phyloP scores from a whole-genome alignment of 768 basidiomycete genomes.

The Zangia roseola region DNA sequence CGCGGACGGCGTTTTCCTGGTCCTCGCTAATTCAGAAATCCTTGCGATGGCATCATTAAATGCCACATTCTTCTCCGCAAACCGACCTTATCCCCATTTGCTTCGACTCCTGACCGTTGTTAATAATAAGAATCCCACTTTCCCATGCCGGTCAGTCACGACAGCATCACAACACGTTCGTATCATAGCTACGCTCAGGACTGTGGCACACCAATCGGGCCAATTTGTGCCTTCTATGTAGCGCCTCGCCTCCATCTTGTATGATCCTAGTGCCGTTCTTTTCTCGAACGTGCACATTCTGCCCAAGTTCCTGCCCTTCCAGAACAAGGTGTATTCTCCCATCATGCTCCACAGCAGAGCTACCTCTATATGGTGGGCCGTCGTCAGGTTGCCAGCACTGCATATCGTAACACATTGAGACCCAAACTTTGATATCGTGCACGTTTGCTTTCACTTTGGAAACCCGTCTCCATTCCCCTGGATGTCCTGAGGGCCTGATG shows the following conservation, averaged over 20 bases:
- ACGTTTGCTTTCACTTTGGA: background rate
- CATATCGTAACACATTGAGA: conserved; percentile 1
- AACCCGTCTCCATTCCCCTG: too few relatives aligned
- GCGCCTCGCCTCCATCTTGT: conserved; percentile 6
- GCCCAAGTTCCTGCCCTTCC: conserved; percentile 5
- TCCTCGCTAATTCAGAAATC: conserved; percentile 4
- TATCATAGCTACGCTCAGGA: conserved; percentile 24
- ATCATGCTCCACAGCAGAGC: conserved; percentile 12
- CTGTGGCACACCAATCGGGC: conserved; percentile 2
- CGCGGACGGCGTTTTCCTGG: conserved; percentile 14
- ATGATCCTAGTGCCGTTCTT: conserved; percentile 11
- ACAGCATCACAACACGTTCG: conserved; percentile 9
- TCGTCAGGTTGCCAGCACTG: conserved; percentile 4
- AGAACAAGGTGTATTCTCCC: conserved; percentile 7
- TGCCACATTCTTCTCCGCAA: conserved; percentile 11
- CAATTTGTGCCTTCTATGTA: background rate
- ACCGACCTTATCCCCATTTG: conserved; percentile 19
- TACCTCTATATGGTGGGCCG: conserved; percentile 17
- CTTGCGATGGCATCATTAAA: conserved; percentile 11
- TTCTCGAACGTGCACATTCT: conserved; percentile 12
- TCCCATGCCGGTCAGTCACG: conserved; percentile 23
- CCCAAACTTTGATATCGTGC: conserved; percentile 8
- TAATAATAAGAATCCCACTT: conserved; percentile 13
- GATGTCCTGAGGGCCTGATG: too few relatives aligned
- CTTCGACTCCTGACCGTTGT: conserved; percentile 7